phyloP scores from a whole-genome alignment of 352 stramenopile genomes.

The Hyaloperonospora brassicae region DNA sequence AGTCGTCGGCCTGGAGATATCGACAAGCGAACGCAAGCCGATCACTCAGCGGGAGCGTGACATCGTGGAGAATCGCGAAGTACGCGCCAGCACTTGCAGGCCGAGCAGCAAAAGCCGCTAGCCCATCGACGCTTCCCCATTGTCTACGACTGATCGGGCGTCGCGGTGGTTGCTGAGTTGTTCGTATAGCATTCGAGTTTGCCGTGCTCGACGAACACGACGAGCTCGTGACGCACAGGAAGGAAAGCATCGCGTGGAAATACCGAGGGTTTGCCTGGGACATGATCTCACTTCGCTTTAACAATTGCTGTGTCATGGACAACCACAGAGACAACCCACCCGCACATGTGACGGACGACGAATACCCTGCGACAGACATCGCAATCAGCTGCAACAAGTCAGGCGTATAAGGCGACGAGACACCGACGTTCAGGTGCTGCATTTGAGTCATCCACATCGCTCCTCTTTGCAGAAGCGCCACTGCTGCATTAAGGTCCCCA shows the following conservation, averaged over 20 bases:
- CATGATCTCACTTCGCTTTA: slow-evolving; percentile 68
- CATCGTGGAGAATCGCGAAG: slow-evolving; percentile 78
- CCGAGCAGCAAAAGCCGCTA: slow-evolving; percentile 30
- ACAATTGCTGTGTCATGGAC: slow-evolving; percentile 69
- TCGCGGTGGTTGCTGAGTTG: slow-evolving; percentile 26
- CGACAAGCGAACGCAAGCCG: slow-evolving; percentile 88
- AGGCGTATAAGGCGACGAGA: slow-evolving; percentile 37
- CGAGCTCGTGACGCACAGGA: slow-evolving; percentile 47
- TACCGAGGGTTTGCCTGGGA: slow-evolving; percentile 57
- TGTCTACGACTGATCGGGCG: slow-evolving; percentile 33
- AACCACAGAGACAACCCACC: slow-evolving; percentile 56
- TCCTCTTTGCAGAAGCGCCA: slow-evolving; percentile 62
- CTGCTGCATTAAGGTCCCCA: slow-evolving; percentile 60
- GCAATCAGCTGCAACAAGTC: slow-evolving; percentile 85
- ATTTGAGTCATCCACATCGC: slow-evolving; percentile 56
- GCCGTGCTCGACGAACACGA: slow-evolving; percentile 25
- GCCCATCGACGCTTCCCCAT: slow-evolving; percentile 57
- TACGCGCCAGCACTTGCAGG: slow-evolving; percentile 41
- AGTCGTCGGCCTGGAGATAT: slow-evolving; percentile 78
- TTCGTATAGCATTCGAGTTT: slow-evolving; percentile 18
- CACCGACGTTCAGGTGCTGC: slow-evolving; percentile 34
- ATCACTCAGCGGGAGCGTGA: slow-evolving; percentile 82
- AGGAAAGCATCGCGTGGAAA: slow-evolving; percentile 74
- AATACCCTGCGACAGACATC: slow-evolving; percentile 82
- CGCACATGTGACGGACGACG: slow-evolving; percentile 35